Conservation (phyloP, 192 early-diverging fungal species). For the Nowakowskiella sp. region DNA sequence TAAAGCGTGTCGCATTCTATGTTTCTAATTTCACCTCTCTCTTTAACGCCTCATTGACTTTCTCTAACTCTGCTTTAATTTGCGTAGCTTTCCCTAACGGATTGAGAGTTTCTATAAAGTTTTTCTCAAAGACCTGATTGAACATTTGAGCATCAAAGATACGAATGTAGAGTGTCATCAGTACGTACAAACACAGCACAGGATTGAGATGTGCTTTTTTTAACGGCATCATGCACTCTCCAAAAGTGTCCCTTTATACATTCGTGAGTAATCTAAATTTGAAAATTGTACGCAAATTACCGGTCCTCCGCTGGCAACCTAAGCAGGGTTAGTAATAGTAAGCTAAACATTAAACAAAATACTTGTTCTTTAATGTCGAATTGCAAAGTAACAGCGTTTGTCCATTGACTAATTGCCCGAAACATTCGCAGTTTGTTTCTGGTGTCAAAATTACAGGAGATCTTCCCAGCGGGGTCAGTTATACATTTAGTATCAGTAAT, state of each 20-base stretch:
- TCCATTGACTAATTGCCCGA: neutral
- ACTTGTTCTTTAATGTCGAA: slow-evolving; percentile 1
- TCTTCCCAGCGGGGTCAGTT: too few species aligned
- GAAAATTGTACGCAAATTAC: too few species aligned
- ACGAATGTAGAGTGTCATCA: too few species aligned
- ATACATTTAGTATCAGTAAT: too few species aligned
- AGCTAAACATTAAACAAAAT: neutral
- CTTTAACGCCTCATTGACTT: slow-evolving; percentile 5
- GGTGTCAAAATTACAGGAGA: too few species aligned
- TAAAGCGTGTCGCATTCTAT: neutral
- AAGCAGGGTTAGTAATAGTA: neutral
- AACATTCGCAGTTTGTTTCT: too few species aligned
- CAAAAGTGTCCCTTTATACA: neutral
- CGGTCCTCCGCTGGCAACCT: neutral
- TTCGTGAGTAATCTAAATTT: too few species aligned
- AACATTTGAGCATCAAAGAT: neutral
- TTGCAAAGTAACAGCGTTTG: neutral
- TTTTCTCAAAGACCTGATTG: neutral
- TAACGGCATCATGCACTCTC: slow-evolving; percentile 1
- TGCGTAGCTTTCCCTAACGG: neutral
- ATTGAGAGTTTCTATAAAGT: neutral
- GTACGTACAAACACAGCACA: neutral
- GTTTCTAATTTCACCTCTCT: neutral
- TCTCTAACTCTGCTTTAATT: neutral
- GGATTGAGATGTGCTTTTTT: neutral